Evolutionary conservation across 192 early-diverging fungal species (phyloP).

Genomic region (Coemansia sp.): DNA sequence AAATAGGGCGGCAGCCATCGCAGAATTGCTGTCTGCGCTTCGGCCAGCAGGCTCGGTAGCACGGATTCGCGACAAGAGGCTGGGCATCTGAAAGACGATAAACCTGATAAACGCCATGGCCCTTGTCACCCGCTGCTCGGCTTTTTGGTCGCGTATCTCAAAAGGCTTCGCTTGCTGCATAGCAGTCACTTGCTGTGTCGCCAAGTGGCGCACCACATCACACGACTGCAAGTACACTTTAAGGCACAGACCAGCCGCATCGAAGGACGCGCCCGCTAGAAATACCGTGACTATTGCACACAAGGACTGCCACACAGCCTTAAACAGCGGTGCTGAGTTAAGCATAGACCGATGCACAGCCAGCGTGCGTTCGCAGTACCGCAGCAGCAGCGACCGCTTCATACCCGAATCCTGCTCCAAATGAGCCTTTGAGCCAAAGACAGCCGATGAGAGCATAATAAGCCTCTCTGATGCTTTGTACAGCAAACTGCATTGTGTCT

Average conservation of each 20-base stretch:
- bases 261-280: conserved; percentile 16
- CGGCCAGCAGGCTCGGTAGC: neutral
- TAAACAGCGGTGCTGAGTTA: conserved; percentile 31
- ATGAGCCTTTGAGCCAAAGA: conserved; percentile 24
- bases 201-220: conserved; percentile 15
- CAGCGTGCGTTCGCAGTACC: conserved; percentile 16
- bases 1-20: conserved; percentile 7
- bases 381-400: conserved; percentile 26
- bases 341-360: conserved; percentile 19
- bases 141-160: conserved; percentile 11
- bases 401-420: conserved; percentile 16
- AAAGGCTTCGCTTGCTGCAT: neutral
- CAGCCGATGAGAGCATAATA: conserved; percentile 15
- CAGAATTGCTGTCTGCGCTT: neutral
- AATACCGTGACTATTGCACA: conserved; percentile 21
- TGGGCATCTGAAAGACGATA: conserved; percentile 42
- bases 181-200: conserved; percentile 7
- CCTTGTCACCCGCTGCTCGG: conserved; percentile 19
- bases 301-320: conserved; percentile 24
- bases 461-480: conserved; percentile 9
- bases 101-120: conserved; percentile 33
- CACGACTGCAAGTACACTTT: conserved; percentile 20
- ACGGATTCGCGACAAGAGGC: conserved; percentile 11
- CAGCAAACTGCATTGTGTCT: neutral
- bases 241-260: conserved; percentile 12